Percentiles rank a stretch among this genome's conserved stretches.
Evolutionary conservation across 208 protist genomes (phyloP).

Genomic region (Wallacemonas sp.): DNA sequence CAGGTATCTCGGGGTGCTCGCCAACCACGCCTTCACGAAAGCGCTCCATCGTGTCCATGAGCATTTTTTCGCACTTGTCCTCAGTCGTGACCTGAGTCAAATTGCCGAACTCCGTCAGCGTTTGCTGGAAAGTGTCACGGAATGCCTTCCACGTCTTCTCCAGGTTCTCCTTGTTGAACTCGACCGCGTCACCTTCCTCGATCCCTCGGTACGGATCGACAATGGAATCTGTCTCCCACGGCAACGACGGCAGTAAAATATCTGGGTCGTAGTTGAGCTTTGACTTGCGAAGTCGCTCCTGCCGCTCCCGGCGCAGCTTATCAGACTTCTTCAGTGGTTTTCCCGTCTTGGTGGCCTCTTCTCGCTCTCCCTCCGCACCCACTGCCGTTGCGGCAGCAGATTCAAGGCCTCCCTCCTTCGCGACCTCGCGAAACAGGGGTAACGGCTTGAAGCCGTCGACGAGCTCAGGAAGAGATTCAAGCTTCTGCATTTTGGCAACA

Average conservation of each 20-base stretch:
- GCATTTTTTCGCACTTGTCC: conserved; percentile 76
- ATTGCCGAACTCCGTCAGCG: conserved; percentile 82
- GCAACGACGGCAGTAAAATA: conserved; percentile 77
- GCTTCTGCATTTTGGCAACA: conserved; percentile 77
- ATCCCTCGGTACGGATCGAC: conserved; percentile 84
- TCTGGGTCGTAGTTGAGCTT: conserved; percentile 81
- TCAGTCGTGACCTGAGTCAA: conserved; percentile 78
- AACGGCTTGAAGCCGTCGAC: conserved; percentile 83
- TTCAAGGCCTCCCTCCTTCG: conserved; percentile 36
- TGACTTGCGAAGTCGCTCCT: conserved; percentile 69
- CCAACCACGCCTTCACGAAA: conserved; percentile 75
- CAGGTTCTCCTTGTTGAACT: conserved; percentile 76
- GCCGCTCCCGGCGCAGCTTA: conserved; percentile 63
- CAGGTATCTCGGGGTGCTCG: conserved; percentile 71
- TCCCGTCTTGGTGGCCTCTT: conserved; percentile 12
- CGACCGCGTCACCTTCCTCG: conserved; percentile 48
- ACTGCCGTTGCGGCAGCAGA: conserved; percentile 3
- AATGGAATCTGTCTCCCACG: conserved; percentile 87
- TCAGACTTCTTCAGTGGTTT: conserved; percentile 68
- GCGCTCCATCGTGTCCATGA: conserved; percentile 72
- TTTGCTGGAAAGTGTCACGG: conserved; percentile 76
- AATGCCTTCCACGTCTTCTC: conserved; percentile 82
- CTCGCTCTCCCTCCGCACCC: conserved; percentile 11
- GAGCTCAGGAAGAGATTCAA: conserved; percentile 72
- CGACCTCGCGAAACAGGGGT: conserved; percentile 71